Conservation (phyloP, 768 basidiomycete genomes). For the Panaeolus papilionaceus region DNA sequence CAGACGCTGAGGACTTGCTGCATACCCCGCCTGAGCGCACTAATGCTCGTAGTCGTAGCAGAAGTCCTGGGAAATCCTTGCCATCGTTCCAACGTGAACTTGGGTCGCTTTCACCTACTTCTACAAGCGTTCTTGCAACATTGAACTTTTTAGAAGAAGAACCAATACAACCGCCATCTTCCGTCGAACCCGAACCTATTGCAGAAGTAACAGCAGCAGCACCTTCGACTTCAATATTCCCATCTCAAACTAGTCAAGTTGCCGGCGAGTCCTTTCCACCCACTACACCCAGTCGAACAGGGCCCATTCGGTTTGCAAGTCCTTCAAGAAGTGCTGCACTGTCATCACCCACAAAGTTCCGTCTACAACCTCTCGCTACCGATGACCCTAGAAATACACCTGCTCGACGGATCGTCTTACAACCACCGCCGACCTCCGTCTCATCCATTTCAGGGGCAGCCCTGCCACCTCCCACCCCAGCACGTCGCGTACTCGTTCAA, state of each 20-base stretch:
- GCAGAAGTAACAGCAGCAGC: conserved; percentile 24
- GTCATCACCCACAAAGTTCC: conserved; percentile 38
- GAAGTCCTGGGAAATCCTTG: conserved; percentile 28
- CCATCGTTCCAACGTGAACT: conserved; percentile 46
- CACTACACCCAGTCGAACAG: conserved; percentile 28
- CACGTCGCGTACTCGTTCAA: conserved; percentile 18
- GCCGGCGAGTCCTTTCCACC: conserved; percentile 22
- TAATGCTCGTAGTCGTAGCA: conserved; percentile 27
- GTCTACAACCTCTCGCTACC: conserved; percentile 32
- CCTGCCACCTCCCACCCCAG: conserved; percentile 15
- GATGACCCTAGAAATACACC: conserved; percentile 59
- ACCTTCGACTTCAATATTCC: conserved; percentile 36
- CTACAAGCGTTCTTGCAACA: conserved; percentile 38
- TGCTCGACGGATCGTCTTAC: conserved; percentile 56
- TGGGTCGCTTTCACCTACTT: conserved; percentile 66
- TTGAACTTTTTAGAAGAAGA: conserved; percentile 23
- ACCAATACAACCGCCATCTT: conserved; percentile 17
- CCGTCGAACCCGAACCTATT: conserved; percentile 20
- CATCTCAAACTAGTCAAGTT: conserved; percentile 27
- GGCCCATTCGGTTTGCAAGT: conserved; percentile 33
- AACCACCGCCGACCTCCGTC: conserved; percentile 20
- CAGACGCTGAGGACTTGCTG: conserved; percentile 25
- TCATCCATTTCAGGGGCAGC: conserved; percentile 7
- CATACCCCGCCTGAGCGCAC: conserved; percentile 24
- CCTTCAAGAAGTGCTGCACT: conserved; percentile 30